These are phyloP conservation scores for Colletotrichum magnum DNA, from an alignment of 2,329 filamentous ascomycete genomes.

Conservation along the genomic window DNA sequence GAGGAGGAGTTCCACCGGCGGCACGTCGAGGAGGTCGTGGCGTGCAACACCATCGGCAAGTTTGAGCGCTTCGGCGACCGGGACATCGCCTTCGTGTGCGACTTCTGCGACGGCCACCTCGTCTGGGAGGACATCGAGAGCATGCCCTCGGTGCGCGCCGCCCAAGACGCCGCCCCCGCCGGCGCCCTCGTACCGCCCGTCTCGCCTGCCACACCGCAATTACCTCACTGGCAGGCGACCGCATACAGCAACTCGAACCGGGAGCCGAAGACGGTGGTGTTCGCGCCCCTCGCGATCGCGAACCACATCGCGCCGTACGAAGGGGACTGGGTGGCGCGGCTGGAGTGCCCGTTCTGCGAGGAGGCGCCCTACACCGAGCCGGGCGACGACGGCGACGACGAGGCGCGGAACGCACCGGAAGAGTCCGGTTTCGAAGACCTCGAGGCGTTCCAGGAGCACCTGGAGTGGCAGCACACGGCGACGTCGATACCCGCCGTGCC, in stretches of 20 bases:
- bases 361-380: conserved; percentile 59
- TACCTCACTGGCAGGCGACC: conserved; percentile 66
- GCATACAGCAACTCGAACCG: conserved; percentile 54
- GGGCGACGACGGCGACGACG: conserved; percentile 65
- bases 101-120: conserved; percentile 73
- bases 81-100: conserved; percentile 72
- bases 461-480: conserved; percentile 69
- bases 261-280: conserved; percentile 66
- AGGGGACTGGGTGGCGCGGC: conserved; percentile 66
- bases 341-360: conserved; percentile 71
- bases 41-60: conserved; percentile 67
- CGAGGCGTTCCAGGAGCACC: conserved; percentile 65
- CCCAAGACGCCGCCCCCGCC: conserved; percentile 19
- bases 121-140: conserved; percentile 70
- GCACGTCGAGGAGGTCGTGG: conserved; percentile 63
- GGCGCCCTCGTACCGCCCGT: conserved; percentile 26
- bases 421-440: conserved; percentile 65
- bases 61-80: conserved; percentile 69
- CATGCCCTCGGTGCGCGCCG: conserved; percentile 62
- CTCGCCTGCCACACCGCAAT: conserved; percentile 40
- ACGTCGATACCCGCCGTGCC: conserved; percentile 52
- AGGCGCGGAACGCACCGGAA: conserved; percentile 62
- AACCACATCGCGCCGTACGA: conserved; percentile 67
- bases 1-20: conserved; percentile 54
- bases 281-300: conserved; percentile 70